Conservation (phyloP, 768 basidiomycete genomes). For the Boletus sp. region DNA sequence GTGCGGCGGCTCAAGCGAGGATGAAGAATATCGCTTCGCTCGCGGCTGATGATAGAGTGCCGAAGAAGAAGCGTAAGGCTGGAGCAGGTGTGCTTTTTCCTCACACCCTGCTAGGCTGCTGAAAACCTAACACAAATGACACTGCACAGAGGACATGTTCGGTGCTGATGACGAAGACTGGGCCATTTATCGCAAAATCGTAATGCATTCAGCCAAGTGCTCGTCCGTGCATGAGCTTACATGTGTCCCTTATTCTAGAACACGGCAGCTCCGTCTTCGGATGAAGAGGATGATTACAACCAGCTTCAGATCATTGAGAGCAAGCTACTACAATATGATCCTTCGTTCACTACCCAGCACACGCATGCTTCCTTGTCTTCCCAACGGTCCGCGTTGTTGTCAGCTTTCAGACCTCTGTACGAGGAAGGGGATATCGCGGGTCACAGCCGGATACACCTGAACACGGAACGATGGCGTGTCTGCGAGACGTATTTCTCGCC, state of each 20-base stretch:
- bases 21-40: conserved; percentile 96
- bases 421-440: conserved; percentile 73
- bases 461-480: conserved; percentile 85
- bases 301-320: conserved; percentile 74
- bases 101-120: not conserved
- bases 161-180: conserved; percentile 95
- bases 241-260: conserved; percentile 44
- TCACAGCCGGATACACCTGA: conserved; percentile 79
- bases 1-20: conserved; percentile 89
- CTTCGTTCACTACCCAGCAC: conserved; percentile 74
- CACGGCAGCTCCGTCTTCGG: conserved; percentile 67
- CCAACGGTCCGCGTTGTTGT: conserved; percentile 80
- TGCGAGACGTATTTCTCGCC: conserved; percentile 94
- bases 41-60: conserved; percentile 80
- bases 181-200: conserved; percentile 97
- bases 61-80: conserved; percentile 83
- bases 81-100: conserved; percentile 57
- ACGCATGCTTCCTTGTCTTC: conserved; percentile 79
- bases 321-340: conserved; percentile 80
- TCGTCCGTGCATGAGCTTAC: not conserved
- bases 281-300: conserved; percentile 84
- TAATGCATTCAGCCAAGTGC: conserved; percentile 35
- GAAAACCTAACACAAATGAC: conserved; percentile 1
- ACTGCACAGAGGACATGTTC: conserved; percentile 77
- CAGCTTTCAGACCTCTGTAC: conserved; percentile 80